Evolutionary conservation across 495 filamentous ascomycete genomes (phyloP), one percentile per base, ranked within the genome.

Genomic region (Podospora bellae-mahoneyi): DNA sequence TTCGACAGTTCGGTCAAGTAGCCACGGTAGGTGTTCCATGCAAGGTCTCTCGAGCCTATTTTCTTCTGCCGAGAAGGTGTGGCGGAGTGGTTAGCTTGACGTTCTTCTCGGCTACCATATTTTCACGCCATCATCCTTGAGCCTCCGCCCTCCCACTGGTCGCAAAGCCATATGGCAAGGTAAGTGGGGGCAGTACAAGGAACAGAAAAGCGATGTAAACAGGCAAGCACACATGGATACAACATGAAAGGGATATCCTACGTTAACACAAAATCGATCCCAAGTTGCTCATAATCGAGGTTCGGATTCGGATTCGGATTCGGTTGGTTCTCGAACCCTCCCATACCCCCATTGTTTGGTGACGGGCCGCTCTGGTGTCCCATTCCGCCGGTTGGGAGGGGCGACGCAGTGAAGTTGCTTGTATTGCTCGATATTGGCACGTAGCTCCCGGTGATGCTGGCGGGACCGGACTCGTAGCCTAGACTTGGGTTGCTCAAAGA

Each of bases 231-330:
- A 80, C 87, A 88, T 76, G 86, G 82, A 79, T 88, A 88, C 66
- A 86, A 83, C 81, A 82, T 84, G 78, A 80, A 81, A 81, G 83
- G 83, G 79, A 76, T 75, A 44, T 87, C 92, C 82, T 92, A 97
- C 93, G 91, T 92, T 80, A 97, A 86, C 63, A 98, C 93, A 83
- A 98, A 97, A 77, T 98, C 94, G 77, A 98, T 90, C 71, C 93
- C 94, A 60, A 94, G 84, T 73, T 96, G 92, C 72, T 90, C 89
- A 78, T 95, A 96, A 72, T 96, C 93, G 69, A 92, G 78, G 4
- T 62, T 69, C 83, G 77, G 71, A 83, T 78, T 68, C 83, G 77
- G 71, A 83, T 78, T 68, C 80, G 74, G 66, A 74, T 56, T 67
- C 32, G 64, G 44, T 44, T 66, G 71, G 53, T 28, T 64, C 58